A percentile compares a stretch with the other conserved stretches of the same genome.
Conservation (phyloP, 2,329 filamentous ascomycete species). For the Trichocomaceae sp. region DNA sequence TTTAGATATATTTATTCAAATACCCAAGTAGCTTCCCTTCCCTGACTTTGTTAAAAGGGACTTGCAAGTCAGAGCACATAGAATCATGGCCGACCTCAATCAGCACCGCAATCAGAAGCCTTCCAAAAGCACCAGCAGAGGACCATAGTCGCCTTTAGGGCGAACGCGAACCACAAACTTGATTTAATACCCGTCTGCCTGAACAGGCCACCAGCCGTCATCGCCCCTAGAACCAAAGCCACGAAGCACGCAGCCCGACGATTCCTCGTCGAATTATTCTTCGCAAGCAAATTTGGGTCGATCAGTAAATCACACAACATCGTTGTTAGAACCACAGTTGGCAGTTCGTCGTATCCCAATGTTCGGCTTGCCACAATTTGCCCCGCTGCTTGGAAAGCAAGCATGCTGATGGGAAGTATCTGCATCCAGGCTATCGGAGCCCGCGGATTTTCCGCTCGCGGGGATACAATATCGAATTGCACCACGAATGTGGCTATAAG, state of each 20-base stretch:
- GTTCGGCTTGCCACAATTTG: conserved; percentile 35
- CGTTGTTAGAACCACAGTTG: conserved; percentile 38
- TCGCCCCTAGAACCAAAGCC: conserved; percentile 35
- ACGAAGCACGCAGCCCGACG: conserved; percentile 32
- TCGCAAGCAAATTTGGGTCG: conserved; percentile 25
- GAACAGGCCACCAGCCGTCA: conserved; percentile 36
- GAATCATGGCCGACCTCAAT: not conserved
- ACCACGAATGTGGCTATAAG: conserved; percentile 31
- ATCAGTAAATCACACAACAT: conserved; percentile 35
- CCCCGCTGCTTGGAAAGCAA: conserved; percentile 37
- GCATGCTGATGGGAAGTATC: conserved; percentile 32
- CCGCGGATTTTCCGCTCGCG: conserved; percentile 23
- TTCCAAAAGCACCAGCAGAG: conserved; percentile 34
- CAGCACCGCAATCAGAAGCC: not conserved
- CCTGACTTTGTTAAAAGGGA: too few species aligned
- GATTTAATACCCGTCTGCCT: conserved; percentile 30
- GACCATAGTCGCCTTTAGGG: conserved; percentile 30
- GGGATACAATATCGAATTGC: conserved; percentile 26
- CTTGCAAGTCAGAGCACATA: not conserved
- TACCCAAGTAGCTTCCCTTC: too few species aligned
- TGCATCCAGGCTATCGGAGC: conserved; percentile 32
- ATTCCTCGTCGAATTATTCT: conserved; percentile 27
- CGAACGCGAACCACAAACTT: conserved; percentile 37
- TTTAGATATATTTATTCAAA: too few species aligned
- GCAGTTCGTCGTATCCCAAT: conserved; percentile 34